Evolutionary conservation across 768 basidiomycete genomes (phyloP).

Genomic region (Russula sp.): DNA sequence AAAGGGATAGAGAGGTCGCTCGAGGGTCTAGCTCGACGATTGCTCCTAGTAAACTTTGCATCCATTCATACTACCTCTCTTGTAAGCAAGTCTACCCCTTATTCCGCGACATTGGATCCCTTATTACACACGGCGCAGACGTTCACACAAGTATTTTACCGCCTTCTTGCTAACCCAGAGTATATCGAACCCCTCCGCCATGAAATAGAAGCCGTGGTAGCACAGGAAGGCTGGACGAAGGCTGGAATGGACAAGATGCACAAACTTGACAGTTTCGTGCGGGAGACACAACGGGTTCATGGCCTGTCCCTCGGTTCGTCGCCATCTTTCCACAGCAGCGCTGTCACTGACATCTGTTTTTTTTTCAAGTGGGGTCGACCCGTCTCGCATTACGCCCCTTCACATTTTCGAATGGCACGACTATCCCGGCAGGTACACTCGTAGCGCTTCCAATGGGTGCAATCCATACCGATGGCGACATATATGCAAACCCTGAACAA

Average conservation of each 20-base stretch:
- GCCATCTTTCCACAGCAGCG: not conserved
- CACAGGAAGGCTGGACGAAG: conserved; percentile 11
- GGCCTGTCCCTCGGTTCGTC: conserved; percentile 3
- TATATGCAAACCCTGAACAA: conserved; percentile 35
- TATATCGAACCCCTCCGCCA: conserved; percentile 23
- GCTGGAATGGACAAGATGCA: conserved; percentile 21
- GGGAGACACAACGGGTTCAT: conserved; percentile 27
- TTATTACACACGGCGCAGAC: not conserved
- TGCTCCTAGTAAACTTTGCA: conserved; percentile 35
- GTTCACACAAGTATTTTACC: conserved; percentile 17
- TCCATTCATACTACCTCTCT: conserved; percentile 31
- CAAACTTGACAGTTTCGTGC: conserved; percentile 32
- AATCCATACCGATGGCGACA: conserved; percentile 35
- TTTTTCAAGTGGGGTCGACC: conserved; percentile 14
- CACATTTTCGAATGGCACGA: conserved; percentile 31
- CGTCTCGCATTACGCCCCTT: conserved; percentile 25
- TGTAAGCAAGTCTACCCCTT: conserved; percentile 17
- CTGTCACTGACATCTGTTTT: not conserved
- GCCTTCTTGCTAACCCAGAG: conserved; percentile 23
- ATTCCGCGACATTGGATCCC: no score
- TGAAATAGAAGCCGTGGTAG: conserved; percentile 20
- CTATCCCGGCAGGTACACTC: conserved; percentile 34
- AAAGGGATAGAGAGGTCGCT: conserved; percentile 27
- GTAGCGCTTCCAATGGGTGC: conserved; percentile 29
- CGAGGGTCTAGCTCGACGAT: conserved; percentile 26